These are phyloP conservation scores for Davidsoniella virescens DNA, from an alignment of 2,329 filamentous ascomycete genomes.

Conservation along the genomic window DNA sequence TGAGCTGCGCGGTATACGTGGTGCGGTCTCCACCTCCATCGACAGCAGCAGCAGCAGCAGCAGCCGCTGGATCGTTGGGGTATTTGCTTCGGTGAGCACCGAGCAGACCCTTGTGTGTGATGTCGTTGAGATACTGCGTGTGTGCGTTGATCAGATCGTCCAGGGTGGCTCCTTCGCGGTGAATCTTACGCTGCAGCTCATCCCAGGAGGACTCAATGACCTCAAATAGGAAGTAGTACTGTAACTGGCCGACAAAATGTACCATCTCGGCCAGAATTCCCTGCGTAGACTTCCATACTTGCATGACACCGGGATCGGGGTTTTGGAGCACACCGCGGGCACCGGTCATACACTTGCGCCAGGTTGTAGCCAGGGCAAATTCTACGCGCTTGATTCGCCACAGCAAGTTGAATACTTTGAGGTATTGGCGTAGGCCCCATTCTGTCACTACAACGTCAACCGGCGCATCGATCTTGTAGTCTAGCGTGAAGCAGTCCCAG, in stretches of 20 bases:
- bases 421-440: constrained; percentile 87
- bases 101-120: constrained; percentile 88
- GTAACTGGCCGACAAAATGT: constrained; percentile 89
- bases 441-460: constrained; percentile 95
- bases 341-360: constrained; percentile 92
- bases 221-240: constrained; percentile 97
- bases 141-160: constrained; percentile 92
- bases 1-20: constrained; percentile 76
- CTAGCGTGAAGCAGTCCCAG: constrained; percentile 97
- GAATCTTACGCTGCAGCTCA: constrained; percentile 67
- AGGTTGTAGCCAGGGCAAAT: constrained; percentile 78
- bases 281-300: constrained; percentile 80
- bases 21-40: constrained; percentile 48
- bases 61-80: constrained; percentile 23
- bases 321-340: constrained; percentile 76
- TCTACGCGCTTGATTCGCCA: constrained; percentile 98
- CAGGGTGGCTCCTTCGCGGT: constrained; percentile 72
- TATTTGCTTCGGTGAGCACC: constrained; percentile 45
- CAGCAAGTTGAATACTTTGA: constrained; percentile 98
- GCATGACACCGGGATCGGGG: constrained; percentile 48
- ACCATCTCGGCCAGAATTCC: constrained; percentile 94
- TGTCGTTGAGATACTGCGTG: constrained; percentile 75
- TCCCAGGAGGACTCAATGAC: constrained; percentile 96
- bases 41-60: constrained; percentile 20
- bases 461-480: constrained; percentile 94